Evolutionary conservation across 2,329 filamentous ascomycete species (phyloP), one percentile per base, ranked within the genome.

Genomic region (Phialophora tarda): DNA sequence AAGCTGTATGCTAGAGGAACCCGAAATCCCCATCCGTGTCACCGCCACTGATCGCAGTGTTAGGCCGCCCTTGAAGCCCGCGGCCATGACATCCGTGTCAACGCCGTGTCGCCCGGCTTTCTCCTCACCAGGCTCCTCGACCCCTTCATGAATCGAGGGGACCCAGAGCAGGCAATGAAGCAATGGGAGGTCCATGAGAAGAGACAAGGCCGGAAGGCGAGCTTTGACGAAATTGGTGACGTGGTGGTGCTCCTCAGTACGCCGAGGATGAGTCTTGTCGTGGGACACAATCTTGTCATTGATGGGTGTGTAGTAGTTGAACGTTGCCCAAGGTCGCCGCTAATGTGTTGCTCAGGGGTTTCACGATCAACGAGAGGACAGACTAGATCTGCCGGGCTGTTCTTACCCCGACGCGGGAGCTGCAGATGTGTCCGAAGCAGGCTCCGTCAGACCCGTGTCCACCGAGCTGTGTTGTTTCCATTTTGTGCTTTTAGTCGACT

Each of bases 261-360:
- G 21, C 66, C 66, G 17, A 34, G 67, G 21, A 71, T 71, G 68
- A 69, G 66, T 28, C 48, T 70, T 7, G 68, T 70, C 14, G 66
- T 66, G 14, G 68, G 66, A 5, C 69, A 71, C 30, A 71, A 71
- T 30, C 58, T 71, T 47, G 69, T 69, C 38, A 66, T 67, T 53
- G 69, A 71, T 58, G 66, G 66, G 66, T 69, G 56, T 48, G 60
- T 62, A 10, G 3, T 32, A 3, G 34, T 21, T 30, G 44, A 26
- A 10, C 50, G 21, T 48, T 32, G 38, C 23, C 14, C 10, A 21
- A 1, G 34, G 30, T 23, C 32, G 10, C 34, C 32, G 12, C 57
- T 54, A 30, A 44, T 53, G 57, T 21, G 26, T 30, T 53, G 57
- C 11, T 48, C 53, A 68, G 65, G 17, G 68, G 68, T 1, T 70